Evolutionary conservation across 768 basidiomycete species (phyloP), one percentile per base, ranked within the genome.

Genomic region (Hemileccinum rubropunctum): DNA sequence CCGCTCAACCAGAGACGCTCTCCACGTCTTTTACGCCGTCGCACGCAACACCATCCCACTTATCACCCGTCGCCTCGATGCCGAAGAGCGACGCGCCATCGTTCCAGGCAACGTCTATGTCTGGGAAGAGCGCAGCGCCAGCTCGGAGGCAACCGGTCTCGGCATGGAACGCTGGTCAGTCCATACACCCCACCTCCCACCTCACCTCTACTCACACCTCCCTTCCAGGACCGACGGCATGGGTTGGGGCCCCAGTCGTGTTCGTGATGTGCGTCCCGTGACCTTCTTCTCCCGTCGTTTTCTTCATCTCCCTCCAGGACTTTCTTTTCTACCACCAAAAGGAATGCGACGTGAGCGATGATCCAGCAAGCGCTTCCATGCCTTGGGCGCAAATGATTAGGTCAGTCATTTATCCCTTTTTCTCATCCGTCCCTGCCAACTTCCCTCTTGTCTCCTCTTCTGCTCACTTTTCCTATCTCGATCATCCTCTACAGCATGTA

Each of bases 151-250:
- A 45, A 87, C 88, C 10, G 89, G 89, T 13, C 78, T 90, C 41
- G 89, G 89, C 33, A 92, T 92, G 84, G 90, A 91, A 59, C 77
- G 89, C 67, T 90, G 90, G 84, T n/a, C n/a, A n/a, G n/a, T 82
- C 60, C 33, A 72, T 63, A 27, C 3, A 4, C 38, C n/a, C 15
- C 21, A 11, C 15, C 18, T n/a, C 36, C 12, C 35, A 1, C 8
- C 13, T 9, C 2, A 9, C 14, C 20, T 32, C 35, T 14, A 6
- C 35, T 36, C 54, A 21, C 23, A n/a, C 17, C 9, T 9, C 14
- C 57, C 36, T 23, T 9, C 14, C 57, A 77, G 76, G 76, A 81
- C 79, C 8, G 79, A 81, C 54, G 79, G 88, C 34, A 86, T 90
- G 79, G 85, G 86, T 41, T 91, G 89, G 89, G 87, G 88, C 27